Conservation (phyloP, 1,284 basidiomycete species). For the Ceratobasidium sp. region DNA sequence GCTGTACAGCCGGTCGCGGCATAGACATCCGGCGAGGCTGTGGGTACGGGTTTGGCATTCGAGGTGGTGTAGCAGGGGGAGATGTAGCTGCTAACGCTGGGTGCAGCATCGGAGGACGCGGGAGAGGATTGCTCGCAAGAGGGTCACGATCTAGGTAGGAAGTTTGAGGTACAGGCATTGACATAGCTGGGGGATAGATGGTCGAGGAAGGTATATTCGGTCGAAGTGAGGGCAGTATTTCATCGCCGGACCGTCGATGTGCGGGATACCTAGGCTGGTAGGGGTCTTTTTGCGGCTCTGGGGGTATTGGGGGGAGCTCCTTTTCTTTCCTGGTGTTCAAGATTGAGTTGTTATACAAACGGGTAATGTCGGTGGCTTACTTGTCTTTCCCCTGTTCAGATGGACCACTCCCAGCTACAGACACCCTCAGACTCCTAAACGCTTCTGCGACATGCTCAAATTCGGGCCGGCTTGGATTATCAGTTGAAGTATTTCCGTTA, state of each 20-base stretch:
- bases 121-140: slow-evolving; percentile 21
- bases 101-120: slow-evolving; percentile 23
- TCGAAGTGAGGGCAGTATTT: slow-evolving; percentile 13
- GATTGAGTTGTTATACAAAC: neutral
- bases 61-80: slow-evolving; percentile 19
- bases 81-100: slow-evolving; percentile 12
- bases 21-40: slow-evolving; percentile 19
- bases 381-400: neutral
- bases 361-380: neutral
- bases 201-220: slow-evolving; percentile 22
- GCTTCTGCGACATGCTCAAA: slow-evolving; percentile 25
- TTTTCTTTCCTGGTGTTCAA: slow-evolving; percentile 22
- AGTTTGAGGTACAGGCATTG: slow-evolving; percentile 25
- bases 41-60: slow-evolving; percentile 15
- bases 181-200: slow-evolving; percentile 21
- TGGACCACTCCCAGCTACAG: slow-evolving; percentile 5
- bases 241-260: slow-evolving; percentile 2
- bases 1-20: slow-evolving; percentile 23
- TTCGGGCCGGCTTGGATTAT: neutral
- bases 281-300: neutral
- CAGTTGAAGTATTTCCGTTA: neutral
- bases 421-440: slow-evolving; percentile 27
- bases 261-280: slow-evolving; percentile 33
- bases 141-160: slow-evolving; percentile 19
- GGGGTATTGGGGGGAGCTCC: slow-evolving; percentile 4